Percentiles rank a stretch among this genome's conserved stretches.
phyloP scores from a whole-genome alignment of 2,329 filamentous ascomycete species.

The Myriosclerotinia scirpicola region DNA sequence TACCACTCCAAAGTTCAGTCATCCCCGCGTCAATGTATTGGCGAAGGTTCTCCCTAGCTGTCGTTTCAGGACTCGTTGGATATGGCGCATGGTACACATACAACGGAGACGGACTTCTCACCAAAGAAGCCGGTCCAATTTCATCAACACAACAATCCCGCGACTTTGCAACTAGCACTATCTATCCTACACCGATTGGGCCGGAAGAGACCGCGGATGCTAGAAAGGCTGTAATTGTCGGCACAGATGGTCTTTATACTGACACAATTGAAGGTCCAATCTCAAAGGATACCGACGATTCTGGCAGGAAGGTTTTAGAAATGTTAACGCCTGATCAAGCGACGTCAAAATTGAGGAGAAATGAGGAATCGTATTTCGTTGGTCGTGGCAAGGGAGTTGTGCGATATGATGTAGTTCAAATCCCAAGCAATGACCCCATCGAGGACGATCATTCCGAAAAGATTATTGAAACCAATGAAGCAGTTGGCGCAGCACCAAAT shows the following conservation, averaged over 20 bases:
- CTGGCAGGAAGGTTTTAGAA: slow-evolving; percentile 82
- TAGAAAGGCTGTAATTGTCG: slow-evolving; percentile 78
- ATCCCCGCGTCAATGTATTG: slow-evolving; percentile 66
- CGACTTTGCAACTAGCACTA: slow-evolving; percentile 32
- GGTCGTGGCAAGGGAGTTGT: slow-evolving; percentile 88
- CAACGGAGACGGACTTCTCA: slow-evolving; percentile 44
- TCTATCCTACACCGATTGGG: slow-evolving; percentile 30
- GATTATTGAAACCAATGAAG: slow-evolving; percentile 76
- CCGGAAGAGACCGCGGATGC: slow-evolving; percentile 38
- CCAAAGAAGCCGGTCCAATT: slow-evolving; percentile 17
- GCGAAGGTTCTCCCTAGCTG: slow-evolving; percentile 64
- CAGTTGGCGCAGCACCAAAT: slow-evolving; percentile 50
- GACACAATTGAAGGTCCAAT: slow-evolving; percentile 83
- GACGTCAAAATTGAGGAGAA: slow-evolving; percentile 81
- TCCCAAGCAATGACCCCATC: slow-evolving; percentile 95
- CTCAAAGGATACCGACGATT: slow-evolving; percentile 82
- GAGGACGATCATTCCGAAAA: slow-evolving; percentile 98
- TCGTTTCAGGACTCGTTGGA: slow-evolving; percentile 67
- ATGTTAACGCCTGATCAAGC: slow-evolving; percentile 97
- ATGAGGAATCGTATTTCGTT: slow-evolving; percentile 89
- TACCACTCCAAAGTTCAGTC: slow-evolving; percentile 31
- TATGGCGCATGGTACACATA: slow-evolving; percentile 78
- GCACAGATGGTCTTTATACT: slow-evolving; percentile 86
- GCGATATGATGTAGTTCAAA: slow-evolving; percentile 90
- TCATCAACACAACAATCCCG: slow-evolving; percentile 37